Base-by-base conservation (phyloP, 2,329 filamentous ascomycete species). In the Thermothelomyces thermophilus region DNA sequence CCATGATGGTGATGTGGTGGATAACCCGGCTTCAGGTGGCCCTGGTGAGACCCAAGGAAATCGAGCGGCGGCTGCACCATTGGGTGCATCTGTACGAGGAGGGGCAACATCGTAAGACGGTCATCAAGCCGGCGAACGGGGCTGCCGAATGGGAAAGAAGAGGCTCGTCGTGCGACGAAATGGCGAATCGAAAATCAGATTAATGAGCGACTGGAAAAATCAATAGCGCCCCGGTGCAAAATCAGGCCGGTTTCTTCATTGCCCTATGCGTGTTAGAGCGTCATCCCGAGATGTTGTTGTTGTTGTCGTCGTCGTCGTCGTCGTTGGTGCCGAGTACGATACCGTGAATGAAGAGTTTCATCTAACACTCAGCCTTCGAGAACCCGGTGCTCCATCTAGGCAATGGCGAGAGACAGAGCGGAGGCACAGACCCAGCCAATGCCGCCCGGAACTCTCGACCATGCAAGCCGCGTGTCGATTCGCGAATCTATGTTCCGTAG, bases 61-160 rank as follows among this genome's bases (percentile, higher is more conserved):
- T 66, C 58, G 47, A 60, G 64, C 52, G 68, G 66, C 40, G 68
- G 65, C 51, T 70, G 73, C 72, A 75, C 73, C 71, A 69, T 68
- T 37, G 57, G 73, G 70, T 74, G 72, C 69, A 70, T 72, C 62
- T 78, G 75, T 52, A 76, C 64, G 55, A 73, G 67, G 55, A 73
- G 67, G 56, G 75, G 73, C 53, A 76, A 68, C 74, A 77, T 77
- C n/a, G 54, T 48, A 46, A 41, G 26, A 17, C 24, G 35, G 40
- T 51, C 52, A 56, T 56, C 41, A 50, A 55, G 46, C 11, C 48
- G 47, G 36, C 17, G 37, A 22, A 40, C 3, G 3, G 30, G n/a
- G 30, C 8, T 5, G 19, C 7, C 11, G 17, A 40, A 35, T 9
- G 33, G 14, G 13, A n/a, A 16, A 33, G n/a, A 33, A 31, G 28